phyloP scores from a whole-genome alignment of 1,284 basidiomycete genomes.

The Microbotryum scabiosae region DNA sequence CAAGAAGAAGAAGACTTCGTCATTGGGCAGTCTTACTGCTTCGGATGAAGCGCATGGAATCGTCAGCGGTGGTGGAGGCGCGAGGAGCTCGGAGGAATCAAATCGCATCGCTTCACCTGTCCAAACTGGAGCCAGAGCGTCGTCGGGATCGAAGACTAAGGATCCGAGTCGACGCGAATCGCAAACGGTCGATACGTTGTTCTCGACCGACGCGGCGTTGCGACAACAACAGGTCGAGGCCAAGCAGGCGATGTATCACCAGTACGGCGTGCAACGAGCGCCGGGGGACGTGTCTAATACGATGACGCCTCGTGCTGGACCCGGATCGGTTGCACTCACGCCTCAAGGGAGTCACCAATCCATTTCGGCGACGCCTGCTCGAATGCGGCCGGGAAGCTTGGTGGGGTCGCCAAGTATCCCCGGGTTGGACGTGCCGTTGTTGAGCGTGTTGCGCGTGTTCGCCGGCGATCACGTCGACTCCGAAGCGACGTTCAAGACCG shows the following conservation, averaged over 20 bases:
- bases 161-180: conserved; percentile 10
- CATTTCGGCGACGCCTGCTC: conserved; percentile 10
- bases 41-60: conserved; percentile 50
- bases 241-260: conserved; percentile 77
- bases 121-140: conserved; percentile 34
- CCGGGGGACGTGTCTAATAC: conserved; percentile 33
- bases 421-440: conserved; percentile 55
- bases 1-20: conserved; percentile 55
- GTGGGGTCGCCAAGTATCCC: conserved; percentile 42
- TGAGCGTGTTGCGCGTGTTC: conserved; percentile 90
- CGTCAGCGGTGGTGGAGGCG: neutral
- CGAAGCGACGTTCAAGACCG: conserved; percentile 96
- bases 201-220: conserved; percentile 42
- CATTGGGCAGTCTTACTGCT: conserved; percentile 10
- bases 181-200: conserved; percentile 32
- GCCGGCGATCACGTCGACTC: conserved; percentile 78
- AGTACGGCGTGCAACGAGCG: conserved; percentile 48
- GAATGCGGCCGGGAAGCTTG: conserved; percentile 45
- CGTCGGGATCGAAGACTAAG: neutral
- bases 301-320: conserved; percentile 20
- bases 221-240: conserved; percentile 77
- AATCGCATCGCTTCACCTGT: conserved; percentile 5
- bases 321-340: neutral
- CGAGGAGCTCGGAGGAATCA: conserved; percentile 20
- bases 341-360: neutral